Base-by-base conservation (phyloP, 23 red algal species). In the Agarophyton chilense region DNA sequence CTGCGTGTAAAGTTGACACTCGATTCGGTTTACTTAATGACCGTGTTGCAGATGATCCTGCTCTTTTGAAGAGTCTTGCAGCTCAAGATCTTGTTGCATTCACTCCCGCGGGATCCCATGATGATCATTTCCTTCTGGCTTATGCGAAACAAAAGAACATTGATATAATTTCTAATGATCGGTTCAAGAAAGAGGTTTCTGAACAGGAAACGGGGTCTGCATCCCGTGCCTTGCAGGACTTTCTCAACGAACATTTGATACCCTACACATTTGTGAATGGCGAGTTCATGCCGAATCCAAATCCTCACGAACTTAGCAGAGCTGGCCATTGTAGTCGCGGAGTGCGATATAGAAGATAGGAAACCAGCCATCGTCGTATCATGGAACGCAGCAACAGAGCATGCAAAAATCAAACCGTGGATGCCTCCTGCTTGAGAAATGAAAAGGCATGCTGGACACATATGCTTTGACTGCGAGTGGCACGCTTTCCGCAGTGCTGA, bases 101-200 rank as follows among this genome's bases (percentile, higher is more conserved):
- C 46, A 67, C 81, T 17, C 81, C 81, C 1, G 10, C 61, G 11
- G 81, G 81, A 24, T 63, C 81, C 19, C 81, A 84, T 68, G 81
- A 84, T 50, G 81, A 84, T 64, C 6, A 51, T 10, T 84, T 84
- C 43, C 44, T 84, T 38, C n/a, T 84, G 40, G 39, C 45, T 10
- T 84, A 84, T 52, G 81, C 81, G 43, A 84, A 66, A 18, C 56
- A 47, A 71, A 84, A 72, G 60, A 52, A 72, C 18, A 44, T 64
- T 71, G 81, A 84, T 52, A 64, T 84, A 7, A 67, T 84, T 42
- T 84, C 81, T 22, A 84, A 84, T 38, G 81, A 84, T 47, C 56
- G 81, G 3, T 84, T 67, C 52, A 21, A 52, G 21, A 84, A 84
- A 64, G 81, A 84, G 34, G 24, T 84, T 49, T 21, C 19, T 13